Conservation (phyloP, 371 early-diverging fungal species). For the Scutellospora calospora region DNA sequence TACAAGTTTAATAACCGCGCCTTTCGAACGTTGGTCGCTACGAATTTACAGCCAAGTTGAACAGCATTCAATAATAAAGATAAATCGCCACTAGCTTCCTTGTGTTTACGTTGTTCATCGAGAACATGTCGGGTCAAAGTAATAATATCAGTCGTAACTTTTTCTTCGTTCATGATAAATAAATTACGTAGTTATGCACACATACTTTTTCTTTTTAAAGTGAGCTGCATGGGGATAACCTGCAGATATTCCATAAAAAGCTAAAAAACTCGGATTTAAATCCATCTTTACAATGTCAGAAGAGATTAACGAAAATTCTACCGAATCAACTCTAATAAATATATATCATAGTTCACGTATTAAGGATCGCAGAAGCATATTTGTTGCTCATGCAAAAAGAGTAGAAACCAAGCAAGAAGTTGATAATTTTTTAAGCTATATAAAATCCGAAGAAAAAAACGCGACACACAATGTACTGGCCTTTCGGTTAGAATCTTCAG, state of each 20-base stretch:
- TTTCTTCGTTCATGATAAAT: slow-evolving; percentile 40
- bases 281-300: too few species aligned
- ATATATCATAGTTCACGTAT: slow-evolving; percentile 62
- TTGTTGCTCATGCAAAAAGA: slow-evolving; percentile 83
- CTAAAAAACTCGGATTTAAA: too few species aligned
- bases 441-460: slow-evolving; percentile 79
- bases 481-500: slow-evolving; percentile 74
- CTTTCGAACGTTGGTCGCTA: slow-evolving; percentile 95
- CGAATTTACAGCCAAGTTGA: slow-evolving; percentile 97
- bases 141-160: slow-evolving; percentile 83
- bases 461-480: slow-evolving; percentile 93
- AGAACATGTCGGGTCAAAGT: slow-evolving; percentile 95
- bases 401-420: slow-evolving; percentile 70
- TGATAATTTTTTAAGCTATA: slow-evolving; percentile 60
- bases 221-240: too few species aligned
- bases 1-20: slow-evolving; percentile 95
- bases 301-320: too few species aligned
- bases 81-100: slow-evolving; percentile 95
- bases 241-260: too few species aligned
- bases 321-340: not conserved
- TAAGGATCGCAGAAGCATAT: slow-evolving; percentile 86
- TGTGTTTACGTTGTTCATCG: slow-evolving; percentile 84
- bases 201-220: too few species aligned
- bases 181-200: too few species aligned
- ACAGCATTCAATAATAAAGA: slow-evolving; percentile 90